Percentiles rank a stretch among this genome's conserved stretches.
Conservation (phyloP, 306 rosid genomes). For the Lupinus albus region DNA sequence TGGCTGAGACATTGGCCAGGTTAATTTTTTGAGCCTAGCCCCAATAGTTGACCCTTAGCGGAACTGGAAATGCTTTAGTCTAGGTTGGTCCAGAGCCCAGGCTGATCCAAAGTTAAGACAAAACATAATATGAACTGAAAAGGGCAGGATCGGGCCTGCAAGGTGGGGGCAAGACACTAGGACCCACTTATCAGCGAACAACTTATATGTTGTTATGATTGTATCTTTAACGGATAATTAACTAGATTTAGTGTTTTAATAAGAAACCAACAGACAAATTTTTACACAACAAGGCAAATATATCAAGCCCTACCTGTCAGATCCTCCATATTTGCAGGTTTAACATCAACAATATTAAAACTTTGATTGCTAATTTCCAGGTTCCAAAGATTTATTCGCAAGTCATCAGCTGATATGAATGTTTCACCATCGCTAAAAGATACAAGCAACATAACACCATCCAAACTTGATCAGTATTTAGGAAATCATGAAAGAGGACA, state of each 20-base stretch:
- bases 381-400: constrained; percentile 98
- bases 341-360: constrained; percentile 95
- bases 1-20: neutral
- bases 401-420: constrained; percentile 97
- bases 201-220: neutral
- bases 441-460: constrained; percentile 35
- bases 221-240: neutral
- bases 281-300: neutral
- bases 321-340: constrained; percentile 99
- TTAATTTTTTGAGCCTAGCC: neutral
- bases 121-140: constrained; percentile 1
- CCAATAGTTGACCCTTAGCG: neutral
- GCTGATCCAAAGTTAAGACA: neutral
- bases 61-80: neutral
- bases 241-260: constrained; percentile 26
- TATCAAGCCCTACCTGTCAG: constrained; percentile 71
- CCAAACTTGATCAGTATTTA: constrained; percentile 41
- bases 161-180: neutral
- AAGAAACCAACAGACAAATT: constrained; percentile 28
- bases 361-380: constrained; percentile 98
- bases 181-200: constrained; percentile 7
- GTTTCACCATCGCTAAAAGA: constrained; percentile 96
- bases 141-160: too few relatives aligned
- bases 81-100: neutral
- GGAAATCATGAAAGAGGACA: neutral